Base-by-base conservation (phyloP, 441 rosid genomes). In the Eutrema salsugineum region DNA sequence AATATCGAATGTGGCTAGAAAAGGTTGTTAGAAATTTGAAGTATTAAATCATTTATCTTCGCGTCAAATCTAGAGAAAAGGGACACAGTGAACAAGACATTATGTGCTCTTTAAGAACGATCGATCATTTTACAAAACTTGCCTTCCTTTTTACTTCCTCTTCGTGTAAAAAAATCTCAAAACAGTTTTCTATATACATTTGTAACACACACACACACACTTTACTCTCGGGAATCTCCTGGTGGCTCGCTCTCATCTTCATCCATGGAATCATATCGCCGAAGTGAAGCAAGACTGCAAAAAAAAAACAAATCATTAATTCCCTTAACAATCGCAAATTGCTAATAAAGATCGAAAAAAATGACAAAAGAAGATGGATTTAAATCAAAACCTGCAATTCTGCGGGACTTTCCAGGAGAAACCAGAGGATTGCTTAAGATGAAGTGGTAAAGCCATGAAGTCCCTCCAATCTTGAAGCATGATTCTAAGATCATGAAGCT, bases 401-500 rank as follows among this genome's bases (percentile, higher is more conserved):
- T 84, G 83, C 0, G 97, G 96, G 48, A 89, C 96, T n/a, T 72
- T 82, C 97, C 97, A 91, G 8, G 84, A 68, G 47, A 82, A 71
- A 39, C 67, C 42, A 11, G 80, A 70, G 39, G 83, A 76, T 10
- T 79, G 79, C 70, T 82, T 88, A 75, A 85, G 60, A 63, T 57
- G 67, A 47, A 80, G 84, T 27, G 97, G 91, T 59, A 90, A 73
- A 76, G 94, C 81, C 73, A 79, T 67, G 71, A 80, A 90, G 12
- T 44, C 62, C 72, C 73, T 86, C 96, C 97, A 92, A 63, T 90
- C 93, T 67, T 87, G 86, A 81, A 92, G 87, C 93, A 92, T 84
- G 59, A 88, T 79, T 74, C 66, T 79, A 55, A 92, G 89, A 79
- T 92, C 96, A 54, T 78, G 83, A 78, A 92, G 81, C 83, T 92